These are phyloP conservation scores for Purpureocillium takamizusanense DNA, from an alignment of 2,329 filamentous ascomycete species.

Conservation along the genomic window DNA sequence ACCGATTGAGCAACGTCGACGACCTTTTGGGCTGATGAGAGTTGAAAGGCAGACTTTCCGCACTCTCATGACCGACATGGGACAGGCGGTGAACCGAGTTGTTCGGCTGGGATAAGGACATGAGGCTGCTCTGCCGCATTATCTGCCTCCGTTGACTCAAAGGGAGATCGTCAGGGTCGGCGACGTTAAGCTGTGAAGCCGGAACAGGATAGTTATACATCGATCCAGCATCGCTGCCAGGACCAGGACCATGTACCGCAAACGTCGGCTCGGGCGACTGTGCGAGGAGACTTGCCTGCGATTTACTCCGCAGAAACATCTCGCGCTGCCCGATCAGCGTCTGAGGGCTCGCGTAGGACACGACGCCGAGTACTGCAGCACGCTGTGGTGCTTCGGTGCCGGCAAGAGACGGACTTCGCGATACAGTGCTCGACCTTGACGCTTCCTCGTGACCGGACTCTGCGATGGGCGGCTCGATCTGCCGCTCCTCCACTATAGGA, in stretches of 20 bases:
- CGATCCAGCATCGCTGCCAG: constrained; percentile 32
- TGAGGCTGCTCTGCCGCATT: constrained; percentile 43
- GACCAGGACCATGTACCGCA: constrained; percentile 13
- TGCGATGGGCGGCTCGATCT: constrained; percentile 1
- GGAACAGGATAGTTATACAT: constrained; percentile 26
- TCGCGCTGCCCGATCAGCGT: constrained; percentile 49
- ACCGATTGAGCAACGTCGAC: constrained; percentile 30
- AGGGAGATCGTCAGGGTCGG: constrained; percentile 59
- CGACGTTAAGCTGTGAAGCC: constrained; percentile 14
- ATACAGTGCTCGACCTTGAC: too few species aligned
- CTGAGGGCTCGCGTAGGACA: constrained; percentile 43
- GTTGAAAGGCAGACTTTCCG: constrained; percentile 34
- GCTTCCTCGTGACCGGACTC: too few species aligned
- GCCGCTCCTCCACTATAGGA: constrained; percentile 36
- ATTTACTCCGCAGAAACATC: constrained; percentile 42
- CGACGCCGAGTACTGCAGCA: constrained; percentile 31
- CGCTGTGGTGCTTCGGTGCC: constrained; percentile 13
- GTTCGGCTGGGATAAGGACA: constrained; percentile 13
- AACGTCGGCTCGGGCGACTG: constrained; percentile 16
- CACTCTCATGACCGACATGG: constrained; percentile 14
- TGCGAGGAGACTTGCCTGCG: constrained; percentile 29
- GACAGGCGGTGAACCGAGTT: background rate
- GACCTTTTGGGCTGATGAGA: constrained; percentile 45
- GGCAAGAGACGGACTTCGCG: too few species aligned
- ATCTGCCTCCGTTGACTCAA: constrained; percentile 58